Percentiles rank a stretch among this genome's conserved stretches.
Evolutionary conservation across 2,329 filamentous ascomycete species (phyloP).

Genomic region (Colletotrichum scovillei): DNA sequence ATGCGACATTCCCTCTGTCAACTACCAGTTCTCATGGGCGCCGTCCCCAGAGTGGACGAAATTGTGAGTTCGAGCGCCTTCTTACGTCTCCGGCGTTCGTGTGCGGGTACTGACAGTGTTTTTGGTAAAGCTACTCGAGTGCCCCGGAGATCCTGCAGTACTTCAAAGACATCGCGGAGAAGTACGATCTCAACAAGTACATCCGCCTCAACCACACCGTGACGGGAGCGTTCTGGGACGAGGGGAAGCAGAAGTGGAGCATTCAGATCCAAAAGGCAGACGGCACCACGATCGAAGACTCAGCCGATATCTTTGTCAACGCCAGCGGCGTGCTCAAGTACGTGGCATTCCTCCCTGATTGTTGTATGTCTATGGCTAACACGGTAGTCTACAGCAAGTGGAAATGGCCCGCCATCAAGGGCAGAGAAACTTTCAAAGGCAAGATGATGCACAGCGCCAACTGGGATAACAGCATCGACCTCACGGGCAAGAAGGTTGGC

Average conservation of each 20-base stretch:
- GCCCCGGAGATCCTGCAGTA: slow-evolving; percentile 41
- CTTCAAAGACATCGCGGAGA: slow-evolving; percentile 40
- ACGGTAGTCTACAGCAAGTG: slow-evolving; percentile 35
- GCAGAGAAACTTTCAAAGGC: slow-evolving; percentile 43
- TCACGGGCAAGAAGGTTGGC: slow-evolving; percentile 42
- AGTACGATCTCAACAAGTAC: slow-evolving; percentile 39
- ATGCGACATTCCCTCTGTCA: slow-evolving; percentile 40
- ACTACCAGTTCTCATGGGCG: slow-evolving; percentile 37
- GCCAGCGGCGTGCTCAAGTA: slow-evolving; percentile 57
- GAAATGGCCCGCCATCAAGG: slow-evolving; percentile 45
- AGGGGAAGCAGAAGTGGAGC: slow-evolving; percentile 37
- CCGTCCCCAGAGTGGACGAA: slow-evolving; percentile 22
- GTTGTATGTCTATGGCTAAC: slow-evolving; percentile 19
- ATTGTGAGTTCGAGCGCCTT: slow-evolving; percentile 8
- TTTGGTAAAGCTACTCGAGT: slow-evolving; percentile 27
- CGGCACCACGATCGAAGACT: slow-evolving; percentile 31
- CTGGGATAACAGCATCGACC: slow-evolving; percentile 42
- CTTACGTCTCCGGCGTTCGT: no score
- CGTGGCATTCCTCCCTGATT: slow-evolving; percentile 58
- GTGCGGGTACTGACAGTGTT: neutral
- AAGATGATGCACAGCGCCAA: slow-evolving; percentile 44
- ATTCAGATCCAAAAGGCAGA: slow-evolving; percentile 33
- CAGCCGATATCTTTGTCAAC: slow-evolving; percentile 41
- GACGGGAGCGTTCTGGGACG: slow-evolving; percentile 39
- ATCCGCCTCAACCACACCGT: slow-evolving; percentile 38